A percentile compares a stretch with the other conserved stretches of the same genome.
Conservation (phyloP, 176 grass and related monocot genomes). For the Panicum miliaceum region DNA sequence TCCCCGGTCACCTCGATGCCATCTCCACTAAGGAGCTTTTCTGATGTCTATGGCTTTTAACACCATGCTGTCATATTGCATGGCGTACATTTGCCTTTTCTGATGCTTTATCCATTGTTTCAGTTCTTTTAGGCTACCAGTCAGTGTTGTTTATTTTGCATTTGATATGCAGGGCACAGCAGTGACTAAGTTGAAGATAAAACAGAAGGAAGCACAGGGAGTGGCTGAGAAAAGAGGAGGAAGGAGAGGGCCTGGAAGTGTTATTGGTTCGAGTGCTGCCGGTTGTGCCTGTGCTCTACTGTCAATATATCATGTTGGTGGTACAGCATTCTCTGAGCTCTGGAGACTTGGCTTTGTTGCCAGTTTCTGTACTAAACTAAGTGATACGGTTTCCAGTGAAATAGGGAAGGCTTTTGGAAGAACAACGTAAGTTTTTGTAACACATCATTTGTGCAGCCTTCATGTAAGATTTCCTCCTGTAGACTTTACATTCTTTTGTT, state of each 20-base stretch:
- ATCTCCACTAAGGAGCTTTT: too few species aligned
- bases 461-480: not conserved
- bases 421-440: constrained; percentile 63
- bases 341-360: constrained; percentile 95
- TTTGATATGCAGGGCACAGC: constrained; percentile 72
- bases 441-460: constrained; percentile 7
- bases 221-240: constrained; percentile 88
- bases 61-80: not conserved
- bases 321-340: constrained; percentile 52
- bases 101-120: not conserved
- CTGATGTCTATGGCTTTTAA: not conserved
- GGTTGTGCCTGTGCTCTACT: constrained; percentile 78
- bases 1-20: too few species aligned
- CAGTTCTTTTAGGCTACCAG: not conserved
- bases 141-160: constrained; percentile 43
- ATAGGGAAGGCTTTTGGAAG: constrained; percentile 92
- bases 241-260: constrained; percentile 91
- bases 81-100: not conserved
- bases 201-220: constrained; percentile 90
- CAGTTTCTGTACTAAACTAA: constrained; percentile 93
- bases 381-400: constrained; percentile 93
- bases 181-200: constrained; percentile 88
- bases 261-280: constrained; percentile 79
- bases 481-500: constrained; percentile 12
- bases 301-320: constrained; percentile 68